These are phyloP conservation scores for Pichia phayaonensis DNA, from an alignment of 805 yeast species.

Conservation along the genomic window DNA sequence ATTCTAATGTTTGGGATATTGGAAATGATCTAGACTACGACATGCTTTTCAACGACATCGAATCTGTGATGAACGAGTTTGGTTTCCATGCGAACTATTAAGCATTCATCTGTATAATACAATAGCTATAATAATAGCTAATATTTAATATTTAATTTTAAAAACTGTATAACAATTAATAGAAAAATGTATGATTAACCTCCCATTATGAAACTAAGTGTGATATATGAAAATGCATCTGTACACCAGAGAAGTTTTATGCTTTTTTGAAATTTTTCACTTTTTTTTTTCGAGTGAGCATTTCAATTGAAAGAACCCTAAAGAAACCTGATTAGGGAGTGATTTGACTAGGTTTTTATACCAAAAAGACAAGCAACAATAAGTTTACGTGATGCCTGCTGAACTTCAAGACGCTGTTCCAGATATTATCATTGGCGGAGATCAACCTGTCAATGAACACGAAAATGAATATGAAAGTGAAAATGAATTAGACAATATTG, in stretches of 20 bases:
- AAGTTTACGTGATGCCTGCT: conserved; percentile 50
- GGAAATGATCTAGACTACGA: conserved; percentile 40
- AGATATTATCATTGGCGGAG: conserved; percentile 69
- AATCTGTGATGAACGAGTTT: conserved; percentile 83
- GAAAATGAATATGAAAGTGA: conserved; percentile 31
- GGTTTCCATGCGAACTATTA: conserved; percentile 62
- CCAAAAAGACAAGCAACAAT: neutral
- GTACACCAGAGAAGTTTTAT: neutral
- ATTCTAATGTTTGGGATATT: conserved; percentile 33
- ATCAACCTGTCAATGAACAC: conserved; percentile 17
- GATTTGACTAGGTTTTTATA: neutral
- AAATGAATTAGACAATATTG: conserved; percentile 26
- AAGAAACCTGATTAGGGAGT: neutral
- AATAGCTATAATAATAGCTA: neutral
- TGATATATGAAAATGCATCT: neutral
- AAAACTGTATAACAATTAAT: neutral
- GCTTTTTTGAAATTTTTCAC: neutral
- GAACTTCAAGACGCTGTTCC: conserved; percentile 84
- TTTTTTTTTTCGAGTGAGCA: neutral
- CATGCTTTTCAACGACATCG: conserved; percentile 72
- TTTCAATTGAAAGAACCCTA: neutral
- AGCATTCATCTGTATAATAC: neutral
- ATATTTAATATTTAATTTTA: too few species aligned
- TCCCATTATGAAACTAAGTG: too few species aligned
- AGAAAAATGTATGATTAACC: too few species aligned